phyloP scores from a whole-genome alignment of 2,329 filamentous ascomycete species.

The Aspergillus latus region DNA sequence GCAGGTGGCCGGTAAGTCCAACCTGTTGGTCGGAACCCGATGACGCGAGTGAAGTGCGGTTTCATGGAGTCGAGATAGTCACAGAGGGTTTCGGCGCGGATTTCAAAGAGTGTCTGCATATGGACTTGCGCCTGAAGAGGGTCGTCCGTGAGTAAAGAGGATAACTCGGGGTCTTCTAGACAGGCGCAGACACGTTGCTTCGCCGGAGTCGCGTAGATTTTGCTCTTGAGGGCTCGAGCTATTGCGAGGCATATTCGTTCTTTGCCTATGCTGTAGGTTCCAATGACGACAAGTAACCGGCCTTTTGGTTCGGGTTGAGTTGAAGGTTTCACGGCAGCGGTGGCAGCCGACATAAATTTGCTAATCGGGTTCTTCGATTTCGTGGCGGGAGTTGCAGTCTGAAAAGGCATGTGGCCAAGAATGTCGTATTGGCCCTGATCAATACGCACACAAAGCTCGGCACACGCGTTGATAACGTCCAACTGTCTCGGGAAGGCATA shows the following conservation, averaged over 20 bases:
- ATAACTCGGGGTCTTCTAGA: slow-evolving; percentile 80
- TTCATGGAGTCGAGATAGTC: slow-evolving; percentile 82
- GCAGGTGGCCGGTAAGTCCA: slow-evolving; percentile 85
- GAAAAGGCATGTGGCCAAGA: slow-evolving; percentile 57
- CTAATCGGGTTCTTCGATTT: slow-evolving; percentile 58
- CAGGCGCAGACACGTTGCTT: slow-evolving; percentile 85
- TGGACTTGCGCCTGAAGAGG: slow-evolving; percentile 89
- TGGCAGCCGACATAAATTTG: slow-evolving; percentile 59
- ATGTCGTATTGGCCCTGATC: slow-evolving; percentile 67
- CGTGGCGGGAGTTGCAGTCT: slow-evolving; percentile 51
- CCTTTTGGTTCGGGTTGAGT: slow-evolving; percentile 49
- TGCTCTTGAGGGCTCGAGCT: slow-evolving; percentile 77
- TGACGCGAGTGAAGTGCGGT: slow-evolving; percentile 78
- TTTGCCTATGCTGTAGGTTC: slow-evolving; percentile 97
- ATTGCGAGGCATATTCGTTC: slow-evolving; percentile 94
- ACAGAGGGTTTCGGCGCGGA: slow-evolving; percentile 82
- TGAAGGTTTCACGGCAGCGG: slow-evolving; percentile 29
- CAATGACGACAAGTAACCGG: slow-evolving; percentile 84
- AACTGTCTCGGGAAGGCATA: slow-evolving; percentile 91
- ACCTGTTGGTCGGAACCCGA: slow-evolving; percentile 88
- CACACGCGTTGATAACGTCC: slow-evolving; percentile 83
- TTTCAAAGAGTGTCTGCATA: slow-evolving; percentile 95
- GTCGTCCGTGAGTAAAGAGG: slow-evolving; percentile 72
- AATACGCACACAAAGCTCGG: slow-evolving; percentile 79
- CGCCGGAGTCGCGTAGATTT: slow-evolving; percentile 80